Conservation (phyloP, 2,329 filamentous ascomycete genomes). For the Daldinia eschscholtzii region DNA sequence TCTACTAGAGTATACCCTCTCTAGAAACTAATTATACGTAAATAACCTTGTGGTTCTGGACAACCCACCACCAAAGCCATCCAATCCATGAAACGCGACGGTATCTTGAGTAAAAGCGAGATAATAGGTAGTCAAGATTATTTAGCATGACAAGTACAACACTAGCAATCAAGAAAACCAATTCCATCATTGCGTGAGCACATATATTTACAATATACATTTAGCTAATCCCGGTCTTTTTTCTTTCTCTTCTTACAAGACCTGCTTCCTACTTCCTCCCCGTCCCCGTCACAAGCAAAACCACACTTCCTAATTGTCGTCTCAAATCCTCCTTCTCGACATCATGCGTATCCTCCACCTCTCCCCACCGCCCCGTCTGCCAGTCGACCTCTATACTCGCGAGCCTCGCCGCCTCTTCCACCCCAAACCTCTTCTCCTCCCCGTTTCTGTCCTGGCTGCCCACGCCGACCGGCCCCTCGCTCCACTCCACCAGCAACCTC, state of each 20-base stretch:
- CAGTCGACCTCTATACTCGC: conserved; percentile 88
- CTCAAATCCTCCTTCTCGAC: conserved; percentile 91
- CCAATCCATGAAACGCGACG: too few species aligned
- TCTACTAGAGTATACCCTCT: too few species aligned
- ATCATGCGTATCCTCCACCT: conserved; percentile 98
- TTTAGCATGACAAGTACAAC: background rate
- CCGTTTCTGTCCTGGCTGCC: conserved; percentile 53
- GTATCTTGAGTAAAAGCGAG: too few species aligned
- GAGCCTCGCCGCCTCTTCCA: conserved; percentile 83
- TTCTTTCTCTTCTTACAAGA: background rate
- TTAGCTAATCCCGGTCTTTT: background rate
- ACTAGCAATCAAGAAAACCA: too few species aligned
- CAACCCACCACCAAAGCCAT: too few species aligned
- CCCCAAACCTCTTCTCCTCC: conserved; percentile 70
- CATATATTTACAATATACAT: conserved; percentile 5
- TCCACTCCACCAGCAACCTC: conserved; percentile 88
- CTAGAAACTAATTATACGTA: too few species aligned
- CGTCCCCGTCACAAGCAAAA: conserved; percentile 80
- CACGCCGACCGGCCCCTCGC: conserved; percentile 72
- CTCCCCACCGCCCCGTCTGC: conserved; percentile 93
- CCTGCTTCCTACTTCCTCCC: conserved; percentile 38
- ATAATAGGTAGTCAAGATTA: too few species aligned
- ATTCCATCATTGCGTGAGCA: background rate
- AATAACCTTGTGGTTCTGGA: too few species aligned
- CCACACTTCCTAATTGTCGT: conserved; percentile 87